Conservation (phyloP, 106 monocot genomes). For the Allium cepa region DNA sequence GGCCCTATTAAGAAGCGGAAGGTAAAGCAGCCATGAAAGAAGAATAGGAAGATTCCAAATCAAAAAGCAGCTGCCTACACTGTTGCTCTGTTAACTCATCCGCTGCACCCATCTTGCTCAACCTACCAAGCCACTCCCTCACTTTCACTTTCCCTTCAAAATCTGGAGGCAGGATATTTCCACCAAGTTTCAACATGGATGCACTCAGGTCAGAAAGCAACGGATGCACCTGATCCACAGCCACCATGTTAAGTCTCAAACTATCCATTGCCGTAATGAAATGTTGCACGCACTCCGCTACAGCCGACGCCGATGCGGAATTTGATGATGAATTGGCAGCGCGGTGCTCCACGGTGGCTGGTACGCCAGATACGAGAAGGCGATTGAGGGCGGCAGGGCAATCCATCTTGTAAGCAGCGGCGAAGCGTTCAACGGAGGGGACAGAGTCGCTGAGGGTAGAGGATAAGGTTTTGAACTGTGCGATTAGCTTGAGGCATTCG, state of each 20-base stretch:
- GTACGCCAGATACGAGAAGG: slow-evolving; percentile 66
- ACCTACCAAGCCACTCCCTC: slow-evolving; percentile 77
- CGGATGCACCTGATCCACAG: slow-evolving; percentile 79
- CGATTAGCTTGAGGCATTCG: slow-evolving; percentile 88
- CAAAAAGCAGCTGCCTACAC: slow-evolving; percentile 76
- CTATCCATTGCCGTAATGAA: slow-evolving; percentile 88
- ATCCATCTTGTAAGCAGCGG: slow-evolving; percentile 68
- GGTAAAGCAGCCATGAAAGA: neutral
- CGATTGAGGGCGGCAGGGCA: slow-evolving; percentile 80
- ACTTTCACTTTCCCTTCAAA: slow-evolving; percentile 84
- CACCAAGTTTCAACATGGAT: slow-evolving; percentile 67
- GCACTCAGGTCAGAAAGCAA: slow-evolving; percentile 54
- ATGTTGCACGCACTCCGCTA: slow-evolving; percentile 87
- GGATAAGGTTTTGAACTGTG: slow-evolving; percentile 30
- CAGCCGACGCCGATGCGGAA: slow-evolving; percentile 35
- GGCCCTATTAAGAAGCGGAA: neutral
- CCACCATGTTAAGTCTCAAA: slow-evolving; percentile 66
- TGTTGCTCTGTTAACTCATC: slow-evolving; percentile 95
- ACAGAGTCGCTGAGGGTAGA: slow-evolving; percentile 54
- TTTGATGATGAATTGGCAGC: slow-evolving; percentile 6
- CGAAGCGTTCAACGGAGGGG: slow-evolving; percentile 63
- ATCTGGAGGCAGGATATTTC: slow-evolving; percentile 47
- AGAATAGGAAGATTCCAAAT: slow-evolving; percentile 20
- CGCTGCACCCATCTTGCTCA: slow-evolving; percentile 81
- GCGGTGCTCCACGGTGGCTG: slow-evolving; percentile 72